These are phyloP conservation scores for Brassica incana DNA, from an alignment of 345 rosid genomes.

Conservation along the genomic window DNA sequence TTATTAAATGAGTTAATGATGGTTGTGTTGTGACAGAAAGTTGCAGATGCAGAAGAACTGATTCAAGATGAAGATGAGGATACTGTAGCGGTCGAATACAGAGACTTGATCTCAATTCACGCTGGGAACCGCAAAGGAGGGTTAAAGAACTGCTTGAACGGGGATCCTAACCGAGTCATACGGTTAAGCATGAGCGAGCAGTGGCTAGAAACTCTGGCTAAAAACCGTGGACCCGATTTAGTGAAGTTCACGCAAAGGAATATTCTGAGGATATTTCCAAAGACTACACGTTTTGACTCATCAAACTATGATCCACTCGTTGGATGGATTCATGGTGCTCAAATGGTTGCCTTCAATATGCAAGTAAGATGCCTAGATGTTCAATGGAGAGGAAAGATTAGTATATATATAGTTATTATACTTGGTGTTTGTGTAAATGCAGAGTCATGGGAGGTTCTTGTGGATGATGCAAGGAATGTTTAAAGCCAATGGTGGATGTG, in stretches of 20 bases:
- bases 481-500: conserved; percentile 81
- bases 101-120: conserved; percentile 65
- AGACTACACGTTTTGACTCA: conserved; percentile 67
- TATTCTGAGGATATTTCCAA: conserved; percentile 77
- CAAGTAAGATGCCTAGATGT: conserved; percentile 54
- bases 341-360: conserved; percentile 99
- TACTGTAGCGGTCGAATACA: conserved; percentile 47
- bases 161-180: conserved; percentile 50
- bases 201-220: conserved; percentile 58
- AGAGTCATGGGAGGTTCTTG: conserved; percentile 70
- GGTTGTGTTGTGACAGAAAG: conserved; percentile 37
- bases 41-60: conserved; percentile 38
- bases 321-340: conserved; percentile 97
- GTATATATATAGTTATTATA: neutral
- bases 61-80: conserved; percentile 48
- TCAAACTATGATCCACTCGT: conserved; percentile 80
- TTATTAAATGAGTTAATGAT: neutral
- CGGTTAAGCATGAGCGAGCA: conserved; percentile 75
- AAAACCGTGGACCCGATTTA: conserved; percentile 46
- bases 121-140: conserved; percentile 72
- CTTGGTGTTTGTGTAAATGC: conserved; percentile 16
- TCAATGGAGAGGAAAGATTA: neutral
- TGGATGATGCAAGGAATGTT: conserved; percentile 94
- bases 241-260: conserved; percentile 79
- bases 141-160: conserved; percentile 41